Evolutionary conservation across 306 rosid species (phyloP).

Genomic region (Vigna radiata): DNA sequence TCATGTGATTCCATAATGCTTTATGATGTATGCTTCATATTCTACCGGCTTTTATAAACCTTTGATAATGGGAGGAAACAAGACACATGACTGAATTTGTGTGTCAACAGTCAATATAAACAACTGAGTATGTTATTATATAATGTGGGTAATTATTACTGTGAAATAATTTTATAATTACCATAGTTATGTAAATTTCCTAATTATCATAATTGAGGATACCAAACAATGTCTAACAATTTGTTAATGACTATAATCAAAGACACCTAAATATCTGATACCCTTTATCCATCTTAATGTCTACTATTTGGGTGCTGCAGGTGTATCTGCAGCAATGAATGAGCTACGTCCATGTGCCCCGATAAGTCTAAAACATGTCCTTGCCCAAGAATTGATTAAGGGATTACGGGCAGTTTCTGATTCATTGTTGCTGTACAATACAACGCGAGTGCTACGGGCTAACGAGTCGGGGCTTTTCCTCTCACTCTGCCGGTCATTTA

Average conservation of each 20-base stretch:
- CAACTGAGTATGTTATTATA: neutral
- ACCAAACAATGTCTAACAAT: neutral
- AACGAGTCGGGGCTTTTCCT: conserved; percentile 93
- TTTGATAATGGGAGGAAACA: neutral
- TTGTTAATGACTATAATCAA: neutral
- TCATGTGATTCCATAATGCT: conserved; percentile 23
- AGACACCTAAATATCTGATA: neutral
- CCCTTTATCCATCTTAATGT: conserved; percentile 31
- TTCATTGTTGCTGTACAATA: conserved; percentile 82
- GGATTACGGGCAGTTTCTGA: conserved; percentile 83
- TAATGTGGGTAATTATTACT: neutral
- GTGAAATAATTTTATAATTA: neutral
- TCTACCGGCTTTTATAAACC: conserved; percentile 16
- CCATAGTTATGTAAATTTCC: neutral
- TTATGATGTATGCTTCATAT: conserved; percentile 21
- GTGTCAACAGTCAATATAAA: neutral
- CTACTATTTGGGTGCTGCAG: conserved; percentile 64
- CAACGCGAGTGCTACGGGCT: conserved; percentile 79
- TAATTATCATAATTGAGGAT: neutral
- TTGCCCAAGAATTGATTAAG: conserved; percentile 84
- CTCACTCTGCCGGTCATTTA: conserved; percentile 90
- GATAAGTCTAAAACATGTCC: conserved; percentile 77
- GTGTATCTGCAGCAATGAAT: conserved; percentile 95
- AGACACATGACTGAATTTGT: neutral
- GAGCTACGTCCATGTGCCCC: conserved; percentile 99